Evolutionary conservation across 768 basidiomycete genomes (phyloP).

Genomic region (Kwoniella dendrophila): DNA sequence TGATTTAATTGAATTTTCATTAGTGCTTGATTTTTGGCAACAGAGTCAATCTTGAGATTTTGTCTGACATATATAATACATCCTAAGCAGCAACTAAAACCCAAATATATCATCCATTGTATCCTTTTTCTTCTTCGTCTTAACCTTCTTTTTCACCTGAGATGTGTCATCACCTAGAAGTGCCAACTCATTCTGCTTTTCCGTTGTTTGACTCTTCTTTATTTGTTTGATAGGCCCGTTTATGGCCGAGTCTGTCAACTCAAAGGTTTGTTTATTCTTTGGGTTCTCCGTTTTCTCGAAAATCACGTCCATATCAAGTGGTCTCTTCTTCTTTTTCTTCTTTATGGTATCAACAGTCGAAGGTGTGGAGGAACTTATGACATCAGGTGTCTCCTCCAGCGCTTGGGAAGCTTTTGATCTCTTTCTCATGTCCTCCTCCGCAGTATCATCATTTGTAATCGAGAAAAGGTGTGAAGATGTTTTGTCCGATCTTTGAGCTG

Average conservation of each 20-base stretch:
- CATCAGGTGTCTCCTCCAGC: background rate
- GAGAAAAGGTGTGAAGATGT: no score
- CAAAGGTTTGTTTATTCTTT: no score
- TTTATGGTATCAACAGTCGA: background rate
- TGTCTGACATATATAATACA: background rate
- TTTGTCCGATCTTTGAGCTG: no score
- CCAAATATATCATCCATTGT: conserved; percentile 29
- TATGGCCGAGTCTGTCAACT: no score
- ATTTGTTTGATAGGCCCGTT: no score
- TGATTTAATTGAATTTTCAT: no score
- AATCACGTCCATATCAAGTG: background rate
- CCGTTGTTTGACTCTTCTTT: background rate
- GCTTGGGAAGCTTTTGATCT: no score
- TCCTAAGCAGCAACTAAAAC: conserved; percentile 3
- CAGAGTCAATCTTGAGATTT: no score
- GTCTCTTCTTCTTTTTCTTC: conserved; percentile 5
- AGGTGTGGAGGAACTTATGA: background rate
- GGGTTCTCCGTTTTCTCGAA: no score
- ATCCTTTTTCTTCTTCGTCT: conserved; percentile 24
- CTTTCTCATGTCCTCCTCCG: no score
- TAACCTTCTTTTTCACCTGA: conserved; percentile 4
- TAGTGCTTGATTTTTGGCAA: no score
- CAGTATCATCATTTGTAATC: no score
- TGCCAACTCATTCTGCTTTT: conserved; percentile 2
- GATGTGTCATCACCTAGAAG: conserved; percentile 16